Evolutionary conservation across 164 flowering plant genomes (phyloP), one percentile per base, ranked within the genome.

Genomic region (Cinnamomum chago): DNA sequence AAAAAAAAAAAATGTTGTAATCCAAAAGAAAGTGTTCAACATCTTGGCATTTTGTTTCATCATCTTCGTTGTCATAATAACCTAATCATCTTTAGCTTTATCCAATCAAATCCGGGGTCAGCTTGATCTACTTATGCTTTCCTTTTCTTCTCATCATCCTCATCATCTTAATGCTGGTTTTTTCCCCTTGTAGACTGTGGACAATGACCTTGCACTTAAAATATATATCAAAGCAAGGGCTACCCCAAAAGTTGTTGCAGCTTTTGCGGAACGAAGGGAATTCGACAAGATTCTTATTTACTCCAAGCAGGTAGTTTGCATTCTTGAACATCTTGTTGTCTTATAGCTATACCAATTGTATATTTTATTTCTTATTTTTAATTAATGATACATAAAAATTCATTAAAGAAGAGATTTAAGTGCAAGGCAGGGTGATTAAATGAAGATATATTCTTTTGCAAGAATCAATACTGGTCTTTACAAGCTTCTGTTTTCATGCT

Each of bases 221-320:
- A 92, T 96, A 73, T 96, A 92, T 72, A 96, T 96, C 58, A 96
- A 96, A 86, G 99, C 99, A 35, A 85, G 99, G 79, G 98, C 99
- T 76, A 96, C 99, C 33, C 98, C 98, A 7, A 96, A 96, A 83
- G 99, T 96, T 76, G 99, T 96, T 77, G 99, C 99, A 23, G 99
- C 99, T 80, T 96, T 96, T 89, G 99, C 99, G 65, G 99, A 96
- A 77, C 81, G 98, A 35, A 88, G 97, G 81, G 99, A 96, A 82
- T 96, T 96, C 79, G 99, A 96, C 85, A 96, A 96, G 76, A 96
- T 96, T 73, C 84, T 96, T 30, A 89, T 96, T 50, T 96, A 96
- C 86, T 96, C 99, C 23, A 96, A 94, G 84, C 99, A 96, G 97
- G 99, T 94, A 60, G 78, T 22, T 65, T 13, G 27, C 22, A 24